Base-by-base conservation (phyloP, 768 basidiomycete genomes). In the Rubroboletus satanas region DNA sequence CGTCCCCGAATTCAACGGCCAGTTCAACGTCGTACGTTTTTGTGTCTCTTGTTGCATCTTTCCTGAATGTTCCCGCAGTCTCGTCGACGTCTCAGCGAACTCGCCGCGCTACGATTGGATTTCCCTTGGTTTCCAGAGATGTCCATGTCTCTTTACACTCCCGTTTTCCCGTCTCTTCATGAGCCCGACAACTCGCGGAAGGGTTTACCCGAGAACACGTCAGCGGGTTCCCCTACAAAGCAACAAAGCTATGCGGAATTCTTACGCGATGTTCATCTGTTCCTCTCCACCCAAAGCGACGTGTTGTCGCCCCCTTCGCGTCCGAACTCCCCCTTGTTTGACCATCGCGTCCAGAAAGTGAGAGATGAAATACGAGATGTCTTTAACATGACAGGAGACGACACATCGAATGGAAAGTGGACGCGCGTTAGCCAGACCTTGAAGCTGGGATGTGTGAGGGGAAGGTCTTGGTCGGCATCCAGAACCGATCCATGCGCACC, bases 341-440 rank as follows among this genome's bases (percentile, higher is more conserved):
- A 69, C 26, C 47, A 29, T 26, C 59, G 45, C 62, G 74, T 51
- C 54, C 71, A 49, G 63, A 73, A 42, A 42, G 55, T 78, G 26
- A 72, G 69, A 39, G 63, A 66, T 36, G 63, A 66, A 38, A 66
- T 82, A 6, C 44, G 62, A 26, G 66, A 72, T 17, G 73, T 77
- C 2, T 64, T 77, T 21, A 49, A 65, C 2, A 55, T 66, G 21
- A 71, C 78, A 7, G 67, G 65, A 21, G 70, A 72, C 14, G 74
- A 79, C 46, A 67, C 78, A 5, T 66, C 76, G 0, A 70, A 75
- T 42, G 77, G 78, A 32, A 77, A 77, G 56, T 83, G 83, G 82
- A 68, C 71, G 1, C 63, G 73, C 26, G 55, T 83, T 1, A 69
- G 68, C 14, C 70, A 72, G 37, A 57, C 76, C 35, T 60, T 81